A percentile compares a stretch with the other conserved stretches of the same genome.
phyloP scores from a whole-genome alignment of 352 stramenopile genomes.

The Pythium pyrilobum region DNA sequence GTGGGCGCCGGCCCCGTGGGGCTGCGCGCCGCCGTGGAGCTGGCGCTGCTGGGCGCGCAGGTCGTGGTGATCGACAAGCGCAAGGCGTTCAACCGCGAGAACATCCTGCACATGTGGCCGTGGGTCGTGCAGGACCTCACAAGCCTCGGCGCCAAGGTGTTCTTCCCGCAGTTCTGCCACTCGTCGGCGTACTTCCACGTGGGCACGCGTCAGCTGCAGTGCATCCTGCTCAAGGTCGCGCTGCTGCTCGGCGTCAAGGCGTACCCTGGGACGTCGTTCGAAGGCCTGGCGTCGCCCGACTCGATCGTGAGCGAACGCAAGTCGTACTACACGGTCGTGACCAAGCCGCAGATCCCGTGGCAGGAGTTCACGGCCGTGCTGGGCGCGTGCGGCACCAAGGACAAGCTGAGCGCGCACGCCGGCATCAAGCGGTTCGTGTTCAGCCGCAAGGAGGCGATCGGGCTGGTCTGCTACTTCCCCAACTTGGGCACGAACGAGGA shows the following conservation, averaged over 20 bases:
- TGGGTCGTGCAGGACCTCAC: conserved; percentile 83
- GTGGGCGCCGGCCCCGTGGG: conserved; percentile 73
- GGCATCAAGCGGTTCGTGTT: conserved; percentile 78
- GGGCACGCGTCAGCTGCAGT: conserved; percentile 78
- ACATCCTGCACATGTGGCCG: conserved; percentile 81
- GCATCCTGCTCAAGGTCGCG: conserved; percentile 79
- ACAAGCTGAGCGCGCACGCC: conserved; percentile 53
- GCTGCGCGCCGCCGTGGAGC: conserved; percentile 66
- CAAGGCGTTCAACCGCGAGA: conserved; percentile 74
- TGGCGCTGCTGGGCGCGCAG: conserved; percentile 59
- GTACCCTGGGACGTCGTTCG: conserved; percentile 58
- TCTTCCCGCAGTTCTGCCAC: conserved; percentile 78
- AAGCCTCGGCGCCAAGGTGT: conserved; percentile 71
- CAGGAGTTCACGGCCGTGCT: conserved; percentile 73
- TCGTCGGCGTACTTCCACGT: conserved; percentile 84
- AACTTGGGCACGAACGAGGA: conserved; percentile 68
- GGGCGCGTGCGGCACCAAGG: conserved; percentile 59
- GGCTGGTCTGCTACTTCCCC: conserved; percentile 78
- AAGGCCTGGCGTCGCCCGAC: conserved; percentile 46
- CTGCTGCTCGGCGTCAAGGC: conserved; percentile 67
- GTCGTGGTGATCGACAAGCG: conserved; percentile 82
- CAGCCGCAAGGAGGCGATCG: conserved; percentile 74
- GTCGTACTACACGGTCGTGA: conserved; percentile 65
- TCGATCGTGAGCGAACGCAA: conserved; percentile 47
- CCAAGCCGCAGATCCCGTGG: conserved; percentile 73